phyloP scores from a whole-genome alignment of 129 eudicot genomes.

The Dittrichia graveolens region DNA sequence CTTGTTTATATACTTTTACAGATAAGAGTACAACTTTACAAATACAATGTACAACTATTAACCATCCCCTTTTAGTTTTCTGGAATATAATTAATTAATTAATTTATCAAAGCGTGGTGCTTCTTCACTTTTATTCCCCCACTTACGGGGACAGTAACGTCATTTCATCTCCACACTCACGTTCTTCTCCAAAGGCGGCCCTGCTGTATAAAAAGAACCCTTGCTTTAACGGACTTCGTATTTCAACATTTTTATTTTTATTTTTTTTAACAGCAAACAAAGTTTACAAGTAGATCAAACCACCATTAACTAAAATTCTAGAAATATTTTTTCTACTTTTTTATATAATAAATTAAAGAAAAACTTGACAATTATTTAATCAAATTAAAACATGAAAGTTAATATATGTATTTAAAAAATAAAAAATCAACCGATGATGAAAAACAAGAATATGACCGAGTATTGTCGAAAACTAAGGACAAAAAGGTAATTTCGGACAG shows the following conservation, averaged over 20 bases:
- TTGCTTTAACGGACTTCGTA: conserved; percentile 19
- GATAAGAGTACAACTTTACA: conserved; percentile 31
- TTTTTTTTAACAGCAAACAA: neutral
- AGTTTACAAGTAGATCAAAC: neutral
- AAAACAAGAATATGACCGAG: neutral
- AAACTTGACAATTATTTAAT: too few species aligned
- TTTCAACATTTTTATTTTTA: too few species aligned
- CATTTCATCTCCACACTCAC: conserved; percentile 46
- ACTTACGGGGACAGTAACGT: conserved; percentile 36
- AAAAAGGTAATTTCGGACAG: conserved; percentile 20
- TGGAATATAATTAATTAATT: neutral
- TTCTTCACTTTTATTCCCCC: conserved; percentile 18
- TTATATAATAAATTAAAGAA: too few species aligned
- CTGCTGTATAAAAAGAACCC: conserved; percentile 39
- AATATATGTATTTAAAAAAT: neutral
- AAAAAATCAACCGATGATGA: neutral
- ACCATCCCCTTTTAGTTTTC: neutral
- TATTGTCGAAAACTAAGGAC: conserved; percentile 31
- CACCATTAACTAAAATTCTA: too few species aligned
- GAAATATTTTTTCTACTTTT: too few species aligned
- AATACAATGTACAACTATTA: conserved; percentile 35
- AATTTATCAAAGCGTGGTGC: neutral
- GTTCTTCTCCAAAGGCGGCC: conserved; percentile 62
- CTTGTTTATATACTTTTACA: conserved; percentile 34
- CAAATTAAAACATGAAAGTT: too few species aligned